A percentile compares a stretch with the other conserved stretches of the same genome.
Evolutionary conservation across 2,329 filamentous ascomycete species (phyloP).

Genomic region (Exophiala sp.): DNA sequence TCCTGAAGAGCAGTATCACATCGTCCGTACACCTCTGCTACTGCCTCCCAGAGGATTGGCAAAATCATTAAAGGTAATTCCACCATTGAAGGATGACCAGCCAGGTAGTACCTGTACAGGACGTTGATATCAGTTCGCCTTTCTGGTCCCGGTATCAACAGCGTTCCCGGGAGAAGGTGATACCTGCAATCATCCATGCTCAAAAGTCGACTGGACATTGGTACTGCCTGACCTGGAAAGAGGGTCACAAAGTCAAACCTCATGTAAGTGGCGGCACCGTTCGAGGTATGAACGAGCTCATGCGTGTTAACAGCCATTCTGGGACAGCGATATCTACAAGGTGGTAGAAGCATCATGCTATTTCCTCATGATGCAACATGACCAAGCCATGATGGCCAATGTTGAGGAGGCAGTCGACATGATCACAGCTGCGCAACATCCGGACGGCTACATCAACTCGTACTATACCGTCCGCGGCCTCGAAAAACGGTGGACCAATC

Average conservation of each 20-base stretch:
- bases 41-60: no score
- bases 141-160: background rate
- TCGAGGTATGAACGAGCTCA: no score
- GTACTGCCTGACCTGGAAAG: background rate
- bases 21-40: no score
- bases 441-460: conserved; percentile 61
- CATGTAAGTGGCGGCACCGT: background rate
- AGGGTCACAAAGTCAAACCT: background rate
- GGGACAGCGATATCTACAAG: conserved; percentile 57
- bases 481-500: conserved; percentile 53
- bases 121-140: background rate
- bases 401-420: conserved; percentile 55
- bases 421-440: conserved; percentile 55
- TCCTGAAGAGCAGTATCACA: no score
- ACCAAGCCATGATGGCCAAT: conserved; percentile 44
- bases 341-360: conserved; percentile 63
- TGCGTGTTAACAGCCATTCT: conserved; percentile 48
- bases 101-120: background rate
- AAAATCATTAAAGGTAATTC: no score
- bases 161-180: background rate
- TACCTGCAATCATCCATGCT: background rate
- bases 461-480: conserved; percentile 59
- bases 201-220: background rate
- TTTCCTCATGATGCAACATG: conserved; percentile 44
- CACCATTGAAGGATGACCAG: background rate